Base-by-base conservation (phyloP, 2,329 filamentous ascomycete genomes). In the Xylaria sp. region DNA sequence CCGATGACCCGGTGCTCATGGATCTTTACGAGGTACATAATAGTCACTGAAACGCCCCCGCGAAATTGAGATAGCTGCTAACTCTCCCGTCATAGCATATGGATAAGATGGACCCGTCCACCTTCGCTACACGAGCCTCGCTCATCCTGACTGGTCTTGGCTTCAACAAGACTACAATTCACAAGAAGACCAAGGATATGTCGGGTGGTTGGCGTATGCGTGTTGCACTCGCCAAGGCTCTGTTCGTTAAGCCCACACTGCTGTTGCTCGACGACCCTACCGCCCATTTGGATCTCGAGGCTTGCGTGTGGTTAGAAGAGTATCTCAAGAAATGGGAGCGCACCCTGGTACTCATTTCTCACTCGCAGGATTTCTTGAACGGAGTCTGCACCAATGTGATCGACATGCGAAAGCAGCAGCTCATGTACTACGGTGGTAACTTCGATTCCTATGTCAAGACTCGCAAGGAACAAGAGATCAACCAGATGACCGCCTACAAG, bases 161-260 rank as follows among this genome's bases (percentile, higher is more conserved):
- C 74, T 99, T 99, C 90, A 97, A 99, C 90, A 98, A 98, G 87
- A 84, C 83, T 75, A 99, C 97, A 65, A 98, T 99, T 79, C 86
- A 97, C 83, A 99, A 99, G 89, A 97, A 97, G 90, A 99, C 97
- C 77, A 99, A 98, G 89, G 97, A 99, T 82, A 99, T 99, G 97
- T 99, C 96, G 73, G 96, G 96, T 93, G 96, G 96, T 76, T 99
- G 96, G 96, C 91, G 95, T 87, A 99, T 99, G 96, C 93, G 97
- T 88, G 96, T 99, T 67, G 96, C 96, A 66, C 90, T 99, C 69
- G 96, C 88, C 80, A 97, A 98, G 87, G 96, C 96, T 66, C 91
- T 99, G 61, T 99, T 99, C 86, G 95, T 99, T 84, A 97, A 97
- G 88, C 96, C 97, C 41, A 96, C 94, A 20, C 87, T 99, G 66